Conservation (phyloP, 805 yeast species). For the Torulaspora maleeae region DNA sequence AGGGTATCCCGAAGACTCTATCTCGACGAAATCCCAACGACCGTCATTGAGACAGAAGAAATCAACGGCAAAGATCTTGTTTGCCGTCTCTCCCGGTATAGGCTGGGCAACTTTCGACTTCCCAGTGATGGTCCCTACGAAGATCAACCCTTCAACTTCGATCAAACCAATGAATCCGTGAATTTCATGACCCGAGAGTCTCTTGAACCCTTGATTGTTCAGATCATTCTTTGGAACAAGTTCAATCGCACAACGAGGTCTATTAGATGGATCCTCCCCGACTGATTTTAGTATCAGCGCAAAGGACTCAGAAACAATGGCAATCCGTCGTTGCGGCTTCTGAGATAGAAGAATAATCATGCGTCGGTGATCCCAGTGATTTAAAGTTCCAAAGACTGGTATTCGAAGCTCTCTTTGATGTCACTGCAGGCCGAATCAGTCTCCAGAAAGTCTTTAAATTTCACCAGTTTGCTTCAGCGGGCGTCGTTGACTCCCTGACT, state of each 20-base stretch:
- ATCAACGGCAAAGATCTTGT: slow-evolving; percentile 79
- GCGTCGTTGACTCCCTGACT: background rate
- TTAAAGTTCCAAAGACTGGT: background rate
- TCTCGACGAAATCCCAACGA: slow-evolving; percentile 74
- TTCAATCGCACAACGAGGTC: slow-evolving; percentile 46
- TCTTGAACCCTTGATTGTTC: slow-evolving; percentile 38
- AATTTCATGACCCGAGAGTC: slow-evolving; percentile 43
- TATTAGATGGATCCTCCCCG: slow-evolving; percentile 22
- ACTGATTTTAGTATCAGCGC: slow-evolving; percentile 46
- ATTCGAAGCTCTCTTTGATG: background rate
- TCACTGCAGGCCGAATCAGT: background rate
- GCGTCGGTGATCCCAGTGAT: background rate
- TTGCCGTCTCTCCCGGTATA: slow-evolving; percentile 69
- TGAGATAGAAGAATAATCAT: slow-evolving; percentile 29
- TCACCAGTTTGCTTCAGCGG: background rate
- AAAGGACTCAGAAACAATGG: slow-evolving; percentile 37
- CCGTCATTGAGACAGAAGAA: slow-evolving; percentile 68
- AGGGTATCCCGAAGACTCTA: slow-evolving; percentile 68
- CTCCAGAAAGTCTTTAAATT: background rate
- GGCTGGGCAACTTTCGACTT: slow-evolving; percentile 79
- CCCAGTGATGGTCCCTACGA: slow-evolving; percentile 74
- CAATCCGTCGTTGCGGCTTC: slow-evolving; percentile 27
- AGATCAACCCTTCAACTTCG: slow-evolving; percentile 60
- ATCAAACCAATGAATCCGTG: slow-evolving; percentile 80
- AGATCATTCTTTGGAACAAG: slow-evolving; percentile 40